phyloP scores from a whole-genome alignment of 192 early-diverging fungal genomes.

The Nowakowskiella sp. region DNA sequence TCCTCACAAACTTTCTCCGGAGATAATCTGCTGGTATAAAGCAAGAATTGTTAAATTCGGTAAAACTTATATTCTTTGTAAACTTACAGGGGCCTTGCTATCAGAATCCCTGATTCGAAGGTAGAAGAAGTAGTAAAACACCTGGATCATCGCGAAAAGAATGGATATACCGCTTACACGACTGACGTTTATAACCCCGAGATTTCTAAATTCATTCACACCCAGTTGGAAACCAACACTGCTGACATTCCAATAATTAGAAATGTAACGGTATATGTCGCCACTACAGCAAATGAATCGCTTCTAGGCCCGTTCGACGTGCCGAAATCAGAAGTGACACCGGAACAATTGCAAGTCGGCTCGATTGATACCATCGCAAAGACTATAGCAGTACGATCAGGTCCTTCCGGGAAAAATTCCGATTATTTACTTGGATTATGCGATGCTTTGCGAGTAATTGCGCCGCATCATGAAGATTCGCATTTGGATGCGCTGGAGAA shows the following conservation, averaged over 20 bases:
- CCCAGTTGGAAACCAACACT: background rate
- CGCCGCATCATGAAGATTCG: too few species aligned
- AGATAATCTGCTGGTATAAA: slow-evolving; percentile 18
- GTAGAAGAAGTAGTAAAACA: slow-evolving; percentile 61
- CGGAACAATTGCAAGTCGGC: too few species aligned
- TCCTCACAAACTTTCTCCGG: slow-evolving; percentile 6
- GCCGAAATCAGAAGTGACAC: too few species aligned
- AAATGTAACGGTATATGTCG: slow-evolving; percentile 74
- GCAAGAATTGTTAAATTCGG: too few species aligned
- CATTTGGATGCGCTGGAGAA: too few species aligned
- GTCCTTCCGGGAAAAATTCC: slow-evolving; percentile 5
- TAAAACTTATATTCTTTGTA: too few species aligned
- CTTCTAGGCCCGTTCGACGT: slow-evolving; percentile 77
- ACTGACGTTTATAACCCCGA: slow-evolving; percentile 51
- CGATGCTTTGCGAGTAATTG: slow-evolving; percentile 6
- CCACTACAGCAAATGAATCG: slow-evolving; percentile 62
- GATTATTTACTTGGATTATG: slow-evolving; percentile 7
- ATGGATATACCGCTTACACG: slow-evolving; percentile 66
- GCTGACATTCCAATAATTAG: slow-evolving; percentile 10
- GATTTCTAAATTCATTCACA: too few species aligned
- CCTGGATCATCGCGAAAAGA: slow-evolving; percentile 84
- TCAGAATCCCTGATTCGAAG: slow-evolving; percentile 59
- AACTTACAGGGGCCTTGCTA: slow-evolving; percentile 67
- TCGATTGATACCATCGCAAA: too few species aligned
- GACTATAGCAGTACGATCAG: too few species aligned